A percentile compares a stretch with the other conserved stretches of the same genome.
phyloP scores from a whole-genome alignment of 2,329 filamentous ascomycete genomes.

The Fusarium nisikadoi region DNA sequence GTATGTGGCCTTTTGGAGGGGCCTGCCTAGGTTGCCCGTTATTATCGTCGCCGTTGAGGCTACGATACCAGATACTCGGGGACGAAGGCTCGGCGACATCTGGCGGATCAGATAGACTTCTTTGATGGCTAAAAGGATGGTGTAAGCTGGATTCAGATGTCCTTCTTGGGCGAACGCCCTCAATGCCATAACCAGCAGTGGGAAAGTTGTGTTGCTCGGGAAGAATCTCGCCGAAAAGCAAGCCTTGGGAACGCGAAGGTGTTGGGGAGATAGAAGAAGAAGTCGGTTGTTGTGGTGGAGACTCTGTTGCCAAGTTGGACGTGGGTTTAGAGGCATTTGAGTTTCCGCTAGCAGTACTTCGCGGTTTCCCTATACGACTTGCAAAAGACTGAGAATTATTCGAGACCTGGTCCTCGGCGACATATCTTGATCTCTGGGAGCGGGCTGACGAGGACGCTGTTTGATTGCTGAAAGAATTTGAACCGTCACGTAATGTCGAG shows the following conservation, averaged over 20 bases:
- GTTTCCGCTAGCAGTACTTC: slow-evolving; percentile 48
- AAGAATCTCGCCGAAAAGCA: slow-evolving; percentile 80
- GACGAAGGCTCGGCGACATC: slow-evolving; percentile 69
- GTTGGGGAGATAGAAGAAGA: slow-evolving; percentile 47
- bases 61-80: slow-evolving; percentile 73
- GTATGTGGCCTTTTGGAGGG: slow-evolving; percentile 52
- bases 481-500: slow-evolving; percentile 53
- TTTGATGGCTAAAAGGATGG: slow-evolving; percentile 60
- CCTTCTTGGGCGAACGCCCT: slow-evolving; percentile 63
- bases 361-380: slow-evolving; percentile 67
- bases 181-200: slow-evolving; percentile 70
- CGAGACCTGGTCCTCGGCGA: slow-evolving; percentile 62
- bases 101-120: slow-evolving; percentile 65
- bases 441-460: slow-evolving; percentile 43
- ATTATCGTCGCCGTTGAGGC: slow-evolving; percentile 44
- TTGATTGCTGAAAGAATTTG: slow-evolving; percentile 35
- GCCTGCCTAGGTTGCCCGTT: slow-evolving; percentile 35
- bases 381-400: slow-evolving; percentile 68
- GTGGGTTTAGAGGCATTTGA: slow-evolving; percentile 50
- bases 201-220: slow-evolving; percentile 65
- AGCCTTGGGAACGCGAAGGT: slow-evolving; percentile 57
- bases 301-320: slow-evolving; percentile 48
- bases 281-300: slow-evolving; percentile 49
- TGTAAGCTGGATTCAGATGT: slow-evolving; percentile 78
- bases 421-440: slow-evolving; percentile 59